phyloP scores from a whole-genome alignment of 169 alveolate genomes.

The Plasmodium inui region DNA sequence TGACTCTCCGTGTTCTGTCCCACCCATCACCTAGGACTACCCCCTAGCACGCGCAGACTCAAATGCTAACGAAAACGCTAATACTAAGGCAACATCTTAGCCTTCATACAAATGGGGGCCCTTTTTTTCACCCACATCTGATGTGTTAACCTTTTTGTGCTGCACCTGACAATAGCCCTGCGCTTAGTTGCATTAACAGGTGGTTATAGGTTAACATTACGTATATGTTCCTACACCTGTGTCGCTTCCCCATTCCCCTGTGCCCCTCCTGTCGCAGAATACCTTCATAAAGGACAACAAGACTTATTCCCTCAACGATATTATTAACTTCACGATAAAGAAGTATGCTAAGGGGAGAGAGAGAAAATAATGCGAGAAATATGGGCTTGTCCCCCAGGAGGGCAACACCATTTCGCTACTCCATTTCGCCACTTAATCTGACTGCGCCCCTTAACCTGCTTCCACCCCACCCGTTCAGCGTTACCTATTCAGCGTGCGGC shows the following conservation, averaged over 20 bases:
- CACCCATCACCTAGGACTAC: neutral
- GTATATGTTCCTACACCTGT: neutral
- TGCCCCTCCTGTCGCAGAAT: neutral
- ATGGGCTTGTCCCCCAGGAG: neutral
- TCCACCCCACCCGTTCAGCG: neutral
- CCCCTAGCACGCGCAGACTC: neutral
- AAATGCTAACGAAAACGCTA: no score
- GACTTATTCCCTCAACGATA: slow-evolving; percentile 21
- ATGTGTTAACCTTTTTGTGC: no score
- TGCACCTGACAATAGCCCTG: no score
- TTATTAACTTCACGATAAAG: slow-evolving; percentile 34
- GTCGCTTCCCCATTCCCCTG: neutral
- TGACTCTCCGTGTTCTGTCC: no score
- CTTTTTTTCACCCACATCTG: no score
- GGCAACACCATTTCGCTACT: neutral
- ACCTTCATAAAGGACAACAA: slow-evolving; percentile 20
- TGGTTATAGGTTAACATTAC: neutral
- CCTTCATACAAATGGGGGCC: no score
- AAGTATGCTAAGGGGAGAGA: neutral
- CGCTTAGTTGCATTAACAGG: no score
- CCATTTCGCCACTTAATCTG: neutral
- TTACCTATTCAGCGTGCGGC: slow-evolving; percentile 9
- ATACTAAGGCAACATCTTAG: neutral
- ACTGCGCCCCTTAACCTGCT: neutral
- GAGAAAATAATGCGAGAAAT: neutral